A percentile compares a stretch with the other conserved stretches of the same genome.
Conservation (phyloP, 495 filamentous ascomycete genomes). For the Aspergillus haitiensis region DNA sequence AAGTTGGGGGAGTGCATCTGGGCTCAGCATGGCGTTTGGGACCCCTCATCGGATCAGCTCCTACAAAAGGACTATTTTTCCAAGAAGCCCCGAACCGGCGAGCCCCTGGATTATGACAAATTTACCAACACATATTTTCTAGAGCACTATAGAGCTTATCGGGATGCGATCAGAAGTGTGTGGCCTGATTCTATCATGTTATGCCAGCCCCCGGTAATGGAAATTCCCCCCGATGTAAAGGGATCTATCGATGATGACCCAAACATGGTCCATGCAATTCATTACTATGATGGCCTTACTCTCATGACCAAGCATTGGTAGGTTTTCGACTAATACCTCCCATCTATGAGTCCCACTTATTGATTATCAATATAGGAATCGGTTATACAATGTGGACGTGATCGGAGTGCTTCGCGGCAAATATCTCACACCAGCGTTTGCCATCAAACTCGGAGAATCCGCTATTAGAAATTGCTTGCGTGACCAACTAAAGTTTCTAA, state of each 20-base stretch:
- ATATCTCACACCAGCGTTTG: constrained; percentile 84
- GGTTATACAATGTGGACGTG: constrained; percentile 94
- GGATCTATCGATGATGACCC: constrained; percentile 85
- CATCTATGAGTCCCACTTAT: not conserved
- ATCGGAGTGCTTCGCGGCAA: constrained; percentile 86
- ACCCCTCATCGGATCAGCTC: constrained; percentile 73
- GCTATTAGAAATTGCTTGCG: constrained; percentile 93
- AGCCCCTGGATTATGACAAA: constrained; percentile 71
- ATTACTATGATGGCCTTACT: constrained; percentile 96
- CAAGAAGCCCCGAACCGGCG: constrained; percentile 67
- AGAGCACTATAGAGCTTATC: constrained; percentile 75
- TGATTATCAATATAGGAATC: constrained; percentile 58
- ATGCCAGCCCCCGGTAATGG: constrained; percentile 87
- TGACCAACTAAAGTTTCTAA: constrained; percentile 85
- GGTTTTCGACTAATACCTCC: constrained; percentile 8
- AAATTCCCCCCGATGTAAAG: constrained; percentile 86
- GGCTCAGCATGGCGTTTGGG: constrained; percentile 97
- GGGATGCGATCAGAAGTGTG: constrained; percentile 67
- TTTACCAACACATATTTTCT: constrained; percentile 92
- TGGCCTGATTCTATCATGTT: constrained; percentile 84
- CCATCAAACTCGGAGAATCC: constrained; percentile 87
- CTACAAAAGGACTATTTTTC: constrained; percentile 87
- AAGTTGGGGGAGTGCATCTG: constrained; percentile 90
- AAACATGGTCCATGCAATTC: constrained; percentile 86
- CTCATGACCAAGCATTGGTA: constrained; percentile 97